Conservation (phyloP, 1,139 yeast genomes). For the Yamadazyma epiphylla region DNA sequence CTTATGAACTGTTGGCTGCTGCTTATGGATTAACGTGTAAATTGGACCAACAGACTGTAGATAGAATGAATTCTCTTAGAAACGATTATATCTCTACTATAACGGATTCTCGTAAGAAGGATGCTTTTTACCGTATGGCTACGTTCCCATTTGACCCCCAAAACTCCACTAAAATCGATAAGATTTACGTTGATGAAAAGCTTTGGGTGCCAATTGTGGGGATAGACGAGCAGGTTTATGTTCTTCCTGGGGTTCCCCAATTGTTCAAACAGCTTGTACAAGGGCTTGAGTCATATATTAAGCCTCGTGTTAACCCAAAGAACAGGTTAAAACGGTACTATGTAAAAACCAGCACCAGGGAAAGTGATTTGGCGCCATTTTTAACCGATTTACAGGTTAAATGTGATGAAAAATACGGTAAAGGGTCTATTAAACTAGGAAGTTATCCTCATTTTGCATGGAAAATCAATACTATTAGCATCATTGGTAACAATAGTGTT, state of each 20-base stretch:
- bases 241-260: slow-evolving; percentile 82
- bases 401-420: slow-evolving; percentile 33
- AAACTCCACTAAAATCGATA: slow-evolving; percentile 44
- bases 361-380: slow-evolving; percentile 67
- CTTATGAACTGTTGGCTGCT: slow-evolving; percentile 67
- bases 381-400: slow-evolving; percentile 49
- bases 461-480: slow-evolving; percentile 65
- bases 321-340: slow-evolving; percentile 44
- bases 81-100: slow-evolving; percentile 37
- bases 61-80: slow-evolving; percentile 52
- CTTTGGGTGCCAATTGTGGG: slow-evolving; percentile 85
- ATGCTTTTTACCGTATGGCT: slow-evolving; percentile 76
- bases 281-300: slow-evolving; percentile 23
- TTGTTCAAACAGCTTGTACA: slow-evolving; percentile 54
- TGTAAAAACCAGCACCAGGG: slow-evolving; percentile 59
- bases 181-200: slow-evolving; percentile 49
- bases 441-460: slow-evolving; percentile 76
- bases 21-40: slow-evolving; percentile 52
- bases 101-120: slow-evolving; percentile 37
- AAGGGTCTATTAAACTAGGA: slow-evolving; percentile 58
- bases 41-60: slow-evolving; percentile 55
- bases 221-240: slow-evolving; percentile 56
- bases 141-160: slow-evolving; percentile 47
- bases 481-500: slow-evolving; percentile 52
- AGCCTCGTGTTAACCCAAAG: slow-evolving; percentile 21